phyloP scores from a whole-genome alignment of 1,139 yeast genomes.

The Saccharomyces uvarum region DNA sequence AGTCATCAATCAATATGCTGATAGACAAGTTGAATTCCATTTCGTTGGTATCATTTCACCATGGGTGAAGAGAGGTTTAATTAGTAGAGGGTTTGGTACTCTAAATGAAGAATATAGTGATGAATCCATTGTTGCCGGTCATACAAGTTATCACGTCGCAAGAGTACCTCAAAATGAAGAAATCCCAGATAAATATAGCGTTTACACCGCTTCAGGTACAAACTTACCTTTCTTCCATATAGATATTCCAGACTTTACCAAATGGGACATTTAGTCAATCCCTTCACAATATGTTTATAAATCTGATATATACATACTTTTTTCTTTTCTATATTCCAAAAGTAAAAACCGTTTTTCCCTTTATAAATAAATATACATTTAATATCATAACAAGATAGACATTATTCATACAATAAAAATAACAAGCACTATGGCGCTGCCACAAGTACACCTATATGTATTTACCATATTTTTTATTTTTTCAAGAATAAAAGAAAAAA shows the following conservation, averaged over 20 bases:
- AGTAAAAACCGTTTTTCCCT: neutral
- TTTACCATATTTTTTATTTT: neutral
- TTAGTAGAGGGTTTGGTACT: constrained; percentile 74
- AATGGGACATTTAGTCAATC: constrained; percentile 23
- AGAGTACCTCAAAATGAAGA: constrained; percentile 22
- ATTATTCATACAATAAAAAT: neutral
- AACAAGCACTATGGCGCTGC: neutral
- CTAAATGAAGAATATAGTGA: constrained; percentile 36
- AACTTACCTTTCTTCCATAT: constrained; percentile 80
- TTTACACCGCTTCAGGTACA: constrained; percentile 55
- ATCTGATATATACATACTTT: neutral
- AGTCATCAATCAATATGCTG: constrained; percentile 66
- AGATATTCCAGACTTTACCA: constrained; percentile 67
- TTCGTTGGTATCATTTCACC: constrained; percentile 79
- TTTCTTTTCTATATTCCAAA: neutral
- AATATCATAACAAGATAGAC: neutral
- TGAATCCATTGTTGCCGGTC: constrained; percentile 28
- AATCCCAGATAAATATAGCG: constrained; percentile 27
- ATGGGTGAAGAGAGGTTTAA: constrained; percentile 75
- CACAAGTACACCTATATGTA: neutral
- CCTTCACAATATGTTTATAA: neutral
- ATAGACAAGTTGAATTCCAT: constrained; percentile 80
- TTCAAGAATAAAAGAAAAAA: neutral
- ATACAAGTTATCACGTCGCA: constrained; percentile 29
- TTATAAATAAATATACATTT: neutral